Evolutionary conservation across 108 stramenopile species (phyloP).

Genomic region (Skeletonema marinoi): DNA sequence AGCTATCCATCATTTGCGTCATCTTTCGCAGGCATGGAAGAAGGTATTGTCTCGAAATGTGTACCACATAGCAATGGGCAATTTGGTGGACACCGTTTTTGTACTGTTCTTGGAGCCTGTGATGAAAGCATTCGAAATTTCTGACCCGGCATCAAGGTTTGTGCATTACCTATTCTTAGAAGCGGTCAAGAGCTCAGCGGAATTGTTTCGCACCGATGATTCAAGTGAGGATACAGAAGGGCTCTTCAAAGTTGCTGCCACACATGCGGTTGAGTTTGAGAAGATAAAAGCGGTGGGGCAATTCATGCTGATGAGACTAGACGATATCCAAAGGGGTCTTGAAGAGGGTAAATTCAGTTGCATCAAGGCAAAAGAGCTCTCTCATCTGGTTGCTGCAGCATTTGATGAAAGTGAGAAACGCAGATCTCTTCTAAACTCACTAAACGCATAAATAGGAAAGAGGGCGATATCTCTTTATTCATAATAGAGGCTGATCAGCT

Average conservation of each 20-base stretch:
- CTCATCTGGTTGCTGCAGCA: slow-evolving; percentile 57
- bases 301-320: slow-evolving; percentile 70
- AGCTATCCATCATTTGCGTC: slow-evolving; percentile 71
- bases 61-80: slow-evolving; percentile 66
- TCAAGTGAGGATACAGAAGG: slow-evolving; percentile 18
- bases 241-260: slow-evolving; percentile 20
- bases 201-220: slow-evolving; percentile 22
- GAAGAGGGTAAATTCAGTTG: slow-evolving; percentile 67
- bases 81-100: slow-evolving; percentile 70
- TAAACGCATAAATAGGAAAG: slow-evolving; percentile 7
- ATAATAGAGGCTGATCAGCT: too few relatives aligned
- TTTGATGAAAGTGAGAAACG: slow-evolving; percentile 56
- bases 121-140: slow-evolving; percentile 51
- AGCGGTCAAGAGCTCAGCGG: slow-evolving; percentile 43
- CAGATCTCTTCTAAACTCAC: slow-evolving; percentile 26
- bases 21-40: slow-evolving; percentile 74
- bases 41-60: slow-evolving; percentile 59
- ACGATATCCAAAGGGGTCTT: slow-evolving; percentile 61
- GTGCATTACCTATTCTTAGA: slow-evolving; percentile 61
- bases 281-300: slow-evolving; percentile 61
- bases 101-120: slow-evolving; percentile 64
- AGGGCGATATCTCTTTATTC: too few relatives aligned
- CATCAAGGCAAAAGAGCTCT: slow-evolving; percentile 67
- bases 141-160: slow-evolving; percentile 66
- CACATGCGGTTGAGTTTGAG: slow-evolving; percentile 42